Evolutionary conservation across 306 rosid genomes (phyloP), one percentile per base, ranked within the genome.

Genomic region (Cyamopsis tetragonoloba): DNA sequence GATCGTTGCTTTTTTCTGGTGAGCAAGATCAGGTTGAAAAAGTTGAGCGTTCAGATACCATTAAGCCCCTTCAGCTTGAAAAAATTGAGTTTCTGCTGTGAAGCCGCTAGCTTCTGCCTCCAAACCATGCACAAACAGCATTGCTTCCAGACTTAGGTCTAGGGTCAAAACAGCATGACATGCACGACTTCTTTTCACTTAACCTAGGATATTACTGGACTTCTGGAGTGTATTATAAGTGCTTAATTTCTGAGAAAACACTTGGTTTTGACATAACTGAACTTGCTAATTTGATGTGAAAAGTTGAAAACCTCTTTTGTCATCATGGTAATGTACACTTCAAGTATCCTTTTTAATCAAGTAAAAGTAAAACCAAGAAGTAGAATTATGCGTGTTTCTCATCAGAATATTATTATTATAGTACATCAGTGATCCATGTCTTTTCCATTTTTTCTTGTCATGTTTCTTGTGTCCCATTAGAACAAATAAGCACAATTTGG

Each of bases 91-190:
- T 43, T 26, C 61, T 67, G 35, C 79, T 54, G 6, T 1, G 60
- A 70, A 73, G 58, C 42, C 64, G 0, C 70, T 6, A 24, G 68
- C 76, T 56, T 60, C 78, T 66, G 53, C 81, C 26, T 34, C 73
- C 48, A 23, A 71, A 61, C 65, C 75, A 28, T 39, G 56, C 60
- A 59, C 59, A 3, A 71, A 57, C 38, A 53, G 81, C 73, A 38
- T 85, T 71, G 77, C 81, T 39, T 77, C 79, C 59, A 81, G 96
- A 67, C 77, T 85, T 35, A 83, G 91, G 86, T 55, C 68, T 43
- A 84, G 93, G 76, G 23, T 32, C 3, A 76, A 54, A 55, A 84
- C 51, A 57, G 12, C 50, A 23, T 74, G 66, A 84, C 18, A 63
- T 28, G 23, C 44, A 47, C 49, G 30, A 11, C 19, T 34, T 11